Evolutionary conservation across 345 rosid genomes (phyloP).

Genomic region (Erodium maritimum): DNA sequence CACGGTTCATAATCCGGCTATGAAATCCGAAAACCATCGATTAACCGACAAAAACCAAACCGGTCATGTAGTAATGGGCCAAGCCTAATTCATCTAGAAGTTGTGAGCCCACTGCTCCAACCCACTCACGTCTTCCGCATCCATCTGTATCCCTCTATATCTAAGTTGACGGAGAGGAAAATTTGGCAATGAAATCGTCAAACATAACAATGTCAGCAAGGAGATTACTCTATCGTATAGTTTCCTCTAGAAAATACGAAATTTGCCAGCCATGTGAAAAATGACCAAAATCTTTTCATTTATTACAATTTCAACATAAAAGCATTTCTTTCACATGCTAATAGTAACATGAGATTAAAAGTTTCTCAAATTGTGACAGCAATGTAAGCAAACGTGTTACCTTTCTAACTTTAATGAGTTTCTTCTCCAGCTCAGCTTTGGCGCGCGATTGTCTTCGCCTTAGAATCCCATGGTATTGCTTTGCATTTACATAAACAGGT

Average conservation of each 20-base stretch:
- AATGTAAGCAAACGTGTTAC: conserved; percentile 12
- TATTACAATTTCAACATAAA: too few relatives aligned
- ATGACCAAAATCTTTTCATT: not conserved
- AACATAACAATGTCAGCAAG: not conserved
- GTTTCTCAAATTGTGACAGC: not conserved
- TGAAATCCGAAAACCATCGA: too few relatives aligned
- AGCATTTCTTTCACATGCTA: too few relatives aligned
- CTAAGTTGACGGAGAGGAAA: too few relatives aligned
- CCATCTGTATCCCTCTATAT: too few relatives aligned
- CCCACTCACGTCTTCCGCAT: too few relatives aligned
- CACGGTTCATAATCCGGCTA: too few relatives aligned
- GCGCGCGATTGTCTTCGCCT: conserved; percentile 62
- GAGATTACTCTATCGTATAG: not conserved
- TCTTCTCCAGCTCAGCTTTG: conserved; percentile 52
- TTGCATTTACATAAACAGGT: conserved; percentile 72
- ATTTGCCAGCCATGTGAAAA: not conserved
- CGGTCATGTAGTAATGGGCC: too few relatives aligned
- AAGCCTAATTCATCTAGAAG: too few relatives aligned
- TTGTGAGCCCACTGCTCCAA: too few relatives aligned
- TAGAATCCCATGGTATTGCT: conserved; percentile 60
- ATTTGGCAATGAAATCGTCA: not conserved
- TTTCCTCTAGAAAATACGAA: not conserved
- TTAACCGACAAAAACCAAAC: too few relatives aligned
- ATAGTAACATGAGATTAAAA: too few relatives aligned
- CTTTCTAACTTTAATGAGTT: conserved; percentile 41